Base-by-base conservation (phyloP, 2,329 filamentous ascomycete genomes). In the Sclerotinia glacialis region DNA sequence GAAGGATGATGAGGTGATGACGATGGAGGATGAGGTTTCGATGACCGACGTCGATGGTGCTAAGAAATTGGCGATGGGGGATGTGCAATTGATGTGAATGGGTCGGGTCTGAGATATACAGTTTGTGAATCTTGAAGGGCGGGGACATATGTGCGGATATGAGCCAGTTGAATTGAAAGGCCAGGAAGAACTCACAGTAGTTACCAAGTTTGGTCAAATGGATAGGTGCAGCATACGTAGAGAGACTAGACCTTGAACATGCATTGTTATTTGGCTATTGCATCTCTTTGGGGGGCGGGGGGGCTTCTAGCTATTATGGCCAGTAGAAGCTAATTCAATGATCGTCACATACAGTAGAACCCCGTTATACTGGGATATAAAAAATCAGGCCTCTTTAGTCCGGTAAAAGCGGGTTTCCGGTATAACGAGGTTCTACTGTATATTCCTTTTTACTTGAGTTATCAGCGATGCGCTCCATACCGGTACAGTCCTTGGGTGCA, bases 1-100 rank as follows among this genome's bases (percentile, higher is more conserved):
- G 37, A 42, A 26, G 54, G 6, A 31, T 44, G 55, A 69, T 37
- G 54, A 67, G 42, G 70, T 66, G 52, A 67, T 70, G 56, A 69
- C 67, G 26, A 69, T 70, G 44, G 55, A 46, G 16, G 58, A 56
- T 37, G 58, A 60, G 12, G 12, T 23, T 37, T 23, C 58, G 6
- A 28, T 14, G 14, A 23, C 44, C 37, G 44, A 9, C 21, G 28
- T 58, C 11, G 37, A 58, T 31, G 37, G 23, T 37, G 58, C 21
- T 40, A 46, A 40, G n/a, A 49, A 16, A 31, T 49, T 21, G 18
- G 26, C 21, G 23, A 61, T 49, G 44, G 49, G 49, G 58, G 58
- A 61, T 9, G n/a, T 23, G 26, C 46, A 31, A 61, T 61, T 34
- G 21, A 23, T 49, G 44, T 37, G 31, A 18, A 34, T 7, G 14